Base-by-base conservation (phyloP, 2,329 filamentous ascomycete species). In the Coniella vitis region DNA sequence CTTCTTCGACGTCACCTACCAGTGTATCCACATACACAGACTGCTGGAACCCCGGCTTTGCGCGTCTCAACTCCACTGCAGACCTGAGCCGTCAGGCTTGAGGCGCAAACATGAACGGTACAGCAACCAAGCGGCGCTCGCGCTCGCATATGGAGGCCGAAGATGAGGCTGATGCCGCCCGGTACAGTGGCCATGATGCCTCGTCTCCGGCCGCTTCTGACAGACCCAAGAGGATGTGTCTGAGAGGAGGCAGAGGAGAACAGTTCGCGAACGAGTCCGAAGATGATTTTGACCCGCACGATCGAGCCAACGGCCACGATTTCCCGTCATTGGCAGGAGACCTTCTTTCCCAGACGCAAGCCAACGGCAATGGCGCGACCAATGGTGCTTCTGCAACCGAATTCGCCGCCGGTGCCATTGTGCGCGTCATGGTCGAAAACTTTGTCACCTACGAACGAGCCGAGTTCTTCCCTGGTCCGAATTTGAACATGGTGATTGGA, bases 401-500 rank as follows among this genome's bases (percentile, higher is more conserved):
- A 9, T 81, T 76, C 54, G 77, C 87, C 55, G 83, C 90, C 3
- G 93, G 93, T 10, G 85, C 93, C 9, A 94, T 98, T 57, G 83
- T 96, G 42, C 81, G 90, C 32, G 89, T 98, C 41, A 85, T 82
- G 57, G 76, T 97, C 38, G 79, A 77, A 42, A 87, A 97, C 66
- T 98, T 98, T 59, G 89, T 98, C 48, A 98, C 93, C 0, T 98
- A 98, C 68, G 90, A 87, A 43, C 82, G 84, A 46, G 91, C 90
- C 48, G 90, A 95, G 56, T 96, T 97, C 65, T 81, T 85, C 51
- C 89, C 90, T 12, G 93, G 93, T 0, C 91, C 93, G 1, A 91
- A 87, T 63, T 68, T 98, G 61, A 98, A 98, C 64, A 97, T 98
- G 91, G 84, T 98, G 46, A 95, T 98, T 58, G 93, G 93, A 0